Base-by-base conservation (phyloP, 1,284 basidiomycete species). In the Marasmius oreades region DNA sequence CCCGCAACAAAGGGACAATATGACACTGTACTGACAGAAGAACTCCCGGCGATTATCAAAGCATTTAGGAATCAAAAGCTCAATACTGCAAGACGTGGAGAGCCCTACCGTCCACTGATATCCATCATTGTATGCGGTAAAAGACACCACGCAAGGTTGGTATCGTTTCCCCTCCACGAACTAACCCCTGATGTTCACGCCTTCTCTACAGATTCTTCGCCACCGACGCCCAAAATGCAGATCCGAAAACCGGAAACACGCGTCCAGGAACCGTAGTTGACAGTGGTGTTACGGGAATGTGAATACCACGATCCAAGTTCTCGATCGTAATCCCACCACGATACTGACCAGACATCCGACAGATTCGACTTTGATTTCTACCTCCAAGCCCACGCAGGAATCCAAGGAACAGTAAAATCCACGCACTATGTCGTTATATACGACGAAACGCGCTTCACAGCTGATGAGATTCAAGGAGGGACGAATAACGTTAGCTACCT, bases 81-180 rank as follows among this genome's bases (percentile, higher is more conserved):
- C 67, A 70, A 50, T 74, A 70, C 24, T 70, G 69, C 28, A 74
- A 75, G 18, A n/a, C n/a, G n/a, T n/a, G n/a, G n/a, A n/a, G 71
- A 70, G 37, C 61, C 69, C 0, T 91, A 89, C 65, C 67, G 68
- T 20, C 91, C 89, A 0, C 74, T 77, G 45, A 65, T 93, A 8
- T 84, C 86, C 7, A 89, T 91, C 63, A 73, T 88, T 58, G 79
- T 92, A 53, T 91, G 88, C 65, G 88, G 88, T 7, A 92, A 92
- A 69, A 81, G 90, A 0, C 91, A 93, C 64, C 82, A 92, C 63
- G 84, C 88, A 0, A 80, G 80, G 62, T 84, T 53, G 44, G 57
- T 53, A 26, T 26, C 20, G 5, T 28, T 7, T 51, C 24, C 31
- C 2, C 2, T 50, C 18, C 31, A 23, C 14, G 55, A 51, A 61